A percentile compares a stretch with the other conserved stretches of the same genome.
Conservation (phyloP, 768 basidiomycete genomes). For the Nidularia pulvinata region DNA sequence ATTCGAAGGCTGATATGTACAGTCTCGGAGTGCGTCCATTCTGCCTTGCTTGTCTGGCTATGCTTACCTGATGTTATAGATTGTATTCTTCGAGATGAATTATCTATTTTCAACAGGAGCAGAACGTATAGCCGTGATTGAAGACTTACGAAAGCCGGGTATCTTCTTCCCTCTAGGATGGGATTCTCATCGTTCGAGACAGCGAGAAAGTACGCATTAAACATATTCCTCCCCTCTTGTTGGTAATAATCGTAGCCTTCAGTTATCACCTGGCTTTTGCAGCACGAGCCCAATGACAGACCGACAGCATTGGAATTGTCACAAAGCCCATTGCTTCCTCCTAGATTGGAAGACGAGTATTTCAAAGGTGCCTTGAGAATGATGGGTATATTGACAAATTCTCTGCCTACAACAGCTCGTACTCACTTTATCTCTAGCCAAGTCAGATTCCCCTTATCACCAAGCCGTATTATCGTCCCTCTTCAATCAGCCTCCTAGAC, state of each 20-base stretch:
- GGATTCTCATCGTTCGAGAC: constrained; percentile 58
- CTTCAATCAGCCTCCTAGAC: constrained; percentile 71
- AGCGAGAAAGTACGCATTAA: constrained; percentile 63
- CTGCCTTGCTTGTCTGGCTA: not conserved
- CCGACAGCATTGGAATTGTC: constrained; percentile 86
- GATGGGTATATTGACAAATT: constrained; percentile 54
- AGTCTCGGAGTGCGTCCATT: constrained; percentile 74
- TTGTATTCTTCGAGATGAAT: constrained; percentile 99
- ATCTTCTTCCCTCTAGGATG: constrained; percentile 81
- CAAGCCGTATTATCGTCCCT: constrained; percentile 76
- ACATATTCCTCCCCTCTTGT: no score
- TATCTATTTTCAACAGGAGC: constrained; percentile 78
- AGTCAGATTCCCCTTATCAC: constrained; percentile 81
- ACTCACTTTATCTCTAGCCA: constrained; percentile 38
- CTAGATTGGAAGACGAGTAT: constrained; percentile 80
- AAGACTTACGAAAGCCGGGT: constrained; percentile 69
- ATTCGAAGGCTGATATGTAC: constrained; percentile 93
- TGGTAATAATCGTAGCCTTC: not conserved
- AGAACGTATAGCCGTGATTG: constrained; percentile 84
- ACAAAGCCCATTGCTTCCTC: constrained; percentile 75
- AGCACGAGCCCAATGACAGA: constrained; percentile 77
- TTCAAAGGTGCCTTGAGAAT: constrained; percentile 77
- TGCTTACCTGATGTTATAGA: constrained; percentile 36
- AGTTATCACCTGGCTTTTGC: constrained; percentile 83
- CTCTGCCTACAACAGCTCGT: not conserved